Percentiles rank a stretch among this genome's conserved stretches.
phyloP scores from a whole-genome alignment of 2,329 filamentous ascomycete species.

The Ambrosiella cleistominuta region DNA sequence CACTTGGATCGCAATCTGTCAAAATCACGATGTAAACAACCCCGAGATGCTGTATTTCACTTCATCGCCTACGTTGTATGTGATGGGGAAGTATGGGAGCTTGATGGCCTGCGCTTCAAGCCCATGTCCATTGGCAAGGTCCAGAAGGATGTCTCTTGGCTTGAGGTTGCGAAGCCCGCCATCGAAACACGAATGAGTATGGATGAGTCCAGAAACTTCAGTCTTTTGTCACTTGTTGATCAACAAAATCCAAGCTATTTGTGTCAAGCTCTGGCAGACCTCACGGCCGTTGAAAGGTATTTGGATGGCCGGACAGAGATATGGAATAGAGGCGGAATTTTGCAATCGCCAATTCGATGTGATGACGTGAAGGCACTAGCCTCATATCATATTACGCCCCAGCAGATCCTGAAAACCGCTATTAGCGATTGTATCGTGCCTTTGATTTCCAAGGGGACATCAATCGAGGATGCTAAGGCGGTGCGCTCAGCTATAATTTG shows the following conservation, averaged over 20 bases:
- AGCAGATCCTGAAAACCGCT: neutral
- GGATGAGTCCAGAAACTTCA: constrained; percentile 49
- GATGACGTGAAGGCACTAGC: neutral
- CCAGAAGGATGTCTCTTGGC: constrained; percentile 37
- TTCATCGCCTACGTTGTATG: constrained; percentile 79
- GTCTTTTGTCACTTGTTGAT: constrained; percentile 55
- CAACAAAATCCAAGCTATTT: constrained; percentile 27
- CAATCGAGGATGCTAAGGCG: neutral
- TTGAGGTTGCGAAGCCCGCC: constrained; percentile 42
- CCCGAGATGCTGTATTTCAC: constrained; percentile 53
- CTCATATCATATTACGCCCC: neutral
- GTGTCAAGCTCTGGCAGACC: constrained; percentile 24
- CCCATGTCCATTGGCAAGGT: constrained; percentile 43
- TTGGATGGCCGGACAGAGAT: constrained; percentile 9
- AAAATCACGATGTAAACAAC: constrained; percentile 17
- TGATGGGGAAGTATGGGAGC: constrained; percentile 61
- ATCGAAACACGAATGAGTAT: constrained; percentile 54
- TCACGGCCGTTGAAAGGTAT: constrained; percentile 23
- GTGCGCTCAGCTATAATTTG: neutral
- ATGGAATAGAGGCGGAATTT: neutral
- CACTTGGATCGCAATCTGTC: constrained; percentile 20
- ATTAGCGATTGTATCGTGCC: neutral
- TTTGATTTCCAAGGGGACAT: neutral
- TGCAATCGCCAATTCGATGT: neutral
- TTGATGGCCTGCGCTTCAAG: constrained; percentile 64